These are phyloP conservation scores for Barnettozyma wickerhamii DNA, from an alignment of 805 yeast genomes.

Conservation along the genomic window DNA sequence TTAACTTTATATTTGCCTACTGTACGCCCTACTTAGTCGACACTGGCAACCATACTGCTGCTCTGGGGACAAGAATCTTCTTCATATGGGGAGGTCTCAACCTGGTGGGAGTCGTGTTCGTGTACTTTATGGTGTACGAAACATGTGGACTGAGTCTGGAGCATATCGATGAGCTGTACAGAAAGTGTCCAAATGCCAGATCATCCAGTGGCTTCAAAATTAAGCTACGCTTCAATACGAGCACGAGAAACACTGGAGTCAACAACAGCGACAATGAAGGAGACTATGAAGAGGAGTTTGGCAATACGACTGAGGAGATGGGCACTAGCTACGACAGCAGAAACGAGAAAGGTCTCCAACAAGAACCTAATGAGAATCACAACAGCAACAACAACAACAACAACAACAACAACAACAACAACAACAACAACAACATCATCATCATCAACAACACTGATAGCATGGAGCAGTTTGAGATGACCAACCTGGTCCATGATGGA, in stretches of 20 bases:
- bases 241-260: neutral
- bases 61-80: slow-evolving; percentile 67
- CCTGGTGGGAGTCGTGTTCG: slow-evolving; percentile 52
- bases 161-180: slow-evolving; percentile 74
- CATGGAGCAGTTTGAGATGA: neutral
- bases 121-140: slow-evolving; percentile 68
- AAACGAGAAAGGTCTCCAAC: neutral
- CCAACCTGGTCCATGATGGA: neutral
- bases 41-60: slow-evolving; percentile 62
- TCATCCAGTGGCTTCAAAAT: slow-evolving; percentile 39
- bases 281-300: neutral
- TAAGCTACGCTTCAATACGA: neutral
- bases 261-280: slow-evolving; percentile 1
- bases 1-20: slow-evolving; percentile 70
- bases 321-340: neutral
- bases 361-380: neutral
- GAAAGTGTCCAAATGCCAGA: slow-evolving; percentile 51
- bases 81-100: slow-evolving; percentile 78
- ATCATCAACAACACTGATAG: too few species aligned
- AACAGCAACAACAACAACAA: neutral
- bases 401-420: neutral
- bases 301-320: neutral
- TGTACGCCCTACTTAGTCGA: slow-evolving; percentile 74
- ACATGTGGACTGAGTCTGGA: slow-evolving; percentile 78
- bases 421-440: slow-evolving; percentile 1